A percentile compares a stretch with the other conserved stretches of the same genome.
Conservation (phyloP, 768 basidiomycete species). For the Suillus sp. region DNA sequence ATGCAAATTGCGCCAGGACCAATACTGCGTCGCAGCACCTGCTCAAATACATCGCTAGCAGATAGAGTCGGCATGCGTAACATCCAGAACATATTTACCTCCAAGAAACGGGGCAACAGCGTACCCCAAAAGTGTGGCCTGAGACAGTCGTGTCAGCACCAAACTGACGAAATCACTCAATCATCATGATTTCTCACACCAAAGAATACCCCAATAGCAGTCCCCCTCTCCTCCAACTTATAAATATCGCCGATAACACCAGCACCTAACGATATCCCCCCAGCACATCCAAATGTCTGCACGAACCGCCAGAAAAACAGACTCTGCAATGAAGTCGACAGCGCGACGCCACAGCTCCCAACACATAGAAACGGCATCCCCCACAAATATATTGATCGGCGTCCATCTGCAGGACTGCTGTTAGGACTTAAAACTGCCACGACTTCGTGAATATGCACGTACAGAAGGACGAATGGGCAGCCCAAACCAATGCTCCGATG, state of each 20-base stretch:
- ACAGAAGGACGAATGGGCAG: constrained; percentile 50
- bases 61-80: not conserved
- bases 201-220: constrained; percentile 56
- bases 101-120: constrained; percentile 58
- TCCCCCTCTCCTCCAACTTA: constrained; percentile 50
- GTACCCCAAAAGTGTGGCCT: constrained; percentile 50
- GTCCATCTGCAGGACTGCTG: constrained; percentile 48
- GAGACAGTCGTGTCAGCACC: not conserved
- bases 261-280: constrained; percentile 52
- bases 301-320: constrained; percentile 60
- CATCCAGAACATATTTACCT: constrained; percentile 31
- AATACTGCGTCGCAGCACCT: constrained; percentile 53
- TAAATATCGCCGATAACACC: constrained; percentile 64
- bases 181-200: constrained; percentile 34
- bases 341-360: constrained; percentile 58
- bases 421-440: not conserved
- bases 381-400: constrained; percentile 58
- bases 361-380: constrained; percentile 45
- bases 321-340: constrained; percentile 43
- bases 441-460: constrained; percentile 15
- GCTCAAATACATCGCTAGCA: not conserved
- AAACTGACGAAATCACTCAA: not conserved
- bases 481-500: constrained; percentile 47
- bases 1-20: constrained; percentile 62
- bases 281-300: constrained; percentile 60